Conservation (phyloP, 78 protist genomes). For the Polysphondylium violaceum region DNA sequence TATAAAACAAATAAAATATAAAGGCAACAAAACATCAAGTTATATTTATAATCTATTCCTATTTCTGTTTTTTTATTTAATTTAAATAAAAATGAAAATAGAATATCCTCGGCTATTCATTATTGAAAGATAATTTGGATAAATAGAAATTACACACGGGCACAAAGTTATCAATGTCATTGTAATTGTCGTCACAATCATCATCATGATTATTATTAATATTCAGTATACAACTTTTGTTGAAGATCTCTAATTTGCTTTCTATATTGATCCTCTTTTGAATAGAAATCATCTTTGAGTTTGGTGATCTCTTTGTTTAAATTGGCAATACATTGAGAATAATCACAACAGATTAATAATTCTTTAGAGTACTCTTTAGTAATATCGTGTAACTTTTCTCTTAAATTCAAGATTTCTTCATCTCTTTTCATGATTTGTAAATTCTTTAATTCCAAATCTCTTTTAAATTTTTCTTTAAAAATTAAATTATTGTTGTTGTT, state of each 20-base stretch:
- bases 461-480: constrained; percentile 36
- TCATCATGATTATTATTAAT: no score
- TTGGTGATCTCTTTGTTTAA: constrained; percentile 35
- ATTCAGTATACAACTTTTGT: constrained; percentile 32
- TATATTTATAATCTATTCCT: no score
- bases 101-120: no score
- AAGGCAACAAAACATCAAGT: no score
- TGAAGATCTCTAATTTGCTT: constrained; percentile 57
- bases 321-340: constrained; percentile 17
- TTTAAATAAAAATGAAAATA: no score
- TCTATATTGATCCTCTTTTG: constrained; percentile 71
- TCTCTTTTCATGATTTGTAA: constrained; percentile 37
- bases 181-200: no score
- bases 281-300: background rate
- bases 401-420: constrained; percentile 42
- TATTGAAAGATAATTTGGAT: no score
- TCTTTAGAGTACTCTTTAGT: constrained; percentile 45
- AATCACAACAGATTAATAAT: constrained; percentile 33
- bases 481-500: no score
- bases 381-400: background rate
- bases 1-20: no score
- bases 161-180: no score
- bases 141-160: no score
- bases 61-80: no score
- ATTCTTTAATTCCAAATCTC: constrained; percentile 25